Conservation (phyloP, 176 grass and related monocot genomes). For the Juncus inflexus region DNA sequence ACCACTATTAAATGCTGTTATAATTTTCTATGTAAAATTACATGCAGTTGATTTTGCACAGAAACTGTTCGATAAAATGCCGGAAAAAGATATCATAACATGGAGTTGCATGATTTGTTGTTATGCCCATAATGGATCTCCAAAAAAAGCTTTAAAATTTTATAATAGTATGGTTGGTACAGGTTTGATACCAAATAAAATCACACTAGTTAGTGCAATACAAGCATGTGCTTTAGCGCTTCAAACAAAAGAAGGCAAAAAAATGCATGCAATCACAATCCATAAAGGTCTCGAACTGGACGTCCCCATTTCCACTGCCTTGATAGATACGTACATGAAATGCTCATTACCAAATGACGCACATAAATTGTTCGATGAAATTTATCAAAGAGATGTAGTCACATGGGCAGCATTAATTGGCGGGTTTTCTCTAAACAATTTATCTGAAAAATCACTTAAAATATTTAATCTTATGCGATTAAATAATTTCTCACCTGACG, state of each 20-base stretch:
- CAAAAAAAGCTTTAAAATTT: conserved; percentile 25
- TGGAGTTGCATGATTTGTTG: conserved; percentile 63
- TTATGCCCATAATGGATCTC: conserved; percentile 37
- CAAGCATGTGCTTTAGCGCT: conserved; percentile 48
- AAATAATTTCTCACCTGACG: conserved; percentile 36
- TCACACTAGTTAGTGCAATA: conserved; percentile 46
- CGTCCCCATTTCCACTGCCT: conserved; percentile 44
- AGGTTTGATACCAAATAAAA: conserved; percentile 36
- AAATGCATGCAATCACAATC: conserved; percentile 30
- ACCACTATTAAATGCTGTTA: conserved; percentile 40
- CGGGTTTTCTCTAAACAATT: conserved; percentile 48
- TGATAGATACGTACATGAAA: conserved; percentile 84
- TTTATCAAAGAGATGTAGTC: conserved; percentile 63
- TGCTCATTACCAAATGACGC: conserved; percentile 44
- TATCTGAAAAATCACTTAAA: conserved; percentile 33
- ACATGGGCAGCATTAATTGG: conserved; percentile 54
- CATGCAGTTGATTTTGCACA: conserved; percentile 17
- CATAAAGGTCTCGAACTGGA: conserved; percentile 49
- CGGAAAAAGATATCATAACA: conserved; percentile 41
- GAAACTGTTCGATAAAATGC: conserved; percentile 41
- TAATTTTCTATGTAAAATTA: conserved; percentile 49
- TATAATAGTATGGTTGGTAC: conserved; percentile 53
- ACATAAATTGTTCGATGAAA: conserved; percentile 39
- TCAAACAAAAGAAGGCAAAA: conserved; percentile 47
- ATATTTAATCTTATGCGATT: conserved; percentile 47